phyloP scores from a whole-genome alignment of 805 yeast species.

The Wickerhamomyces kurtzmanii region DNA sequence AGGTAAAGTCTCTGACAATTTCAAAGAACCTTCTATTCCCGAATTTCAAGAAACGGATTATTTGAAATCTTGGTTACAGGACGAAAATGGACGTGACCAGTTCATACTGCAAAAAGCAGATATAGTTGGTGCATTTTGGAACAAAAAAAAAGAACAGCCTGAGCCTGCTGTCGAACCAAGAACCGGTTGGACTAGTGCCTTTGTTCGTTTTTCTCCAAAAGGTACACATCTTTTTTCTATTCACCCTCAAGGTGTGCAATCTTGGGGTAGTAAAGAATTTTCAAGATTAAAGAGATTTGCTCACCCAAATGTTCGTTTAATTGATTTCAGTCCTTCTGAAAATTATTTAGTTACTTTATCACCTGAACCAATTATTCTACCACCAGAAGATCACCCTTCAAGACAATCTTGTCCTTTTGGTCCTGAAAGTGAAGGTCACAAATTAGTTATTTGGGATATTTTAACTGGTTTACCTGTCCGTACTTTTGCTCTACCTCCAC shows the following conservation, averaged over 20 bases:
- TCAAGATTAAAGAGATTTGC: constrained; percentile 65
- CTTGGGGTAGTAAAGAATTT: constrained; percentile 90
- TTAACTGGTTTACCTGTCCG: constrained; percentile 74
- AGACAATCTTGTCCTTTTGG: constrained; percentile 72
- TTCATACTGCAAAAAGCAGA: constrained; percentile 72
- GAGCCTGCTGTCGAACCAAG: constrained; percentile 74
- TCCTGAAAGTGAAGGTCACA: constrained; percentile 84
- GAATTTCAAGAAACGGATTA: constrained; percentile 71
- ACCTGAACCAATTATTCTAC: constrained; percentile 68
- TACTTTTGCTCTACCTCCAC: constrained; percentile 84
- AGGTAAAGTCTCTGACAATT: constrained; percentile 51
- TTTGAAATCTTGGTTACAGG: constrained; percentile 86
- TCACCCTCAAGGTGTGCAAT: constrained; percentile 90
- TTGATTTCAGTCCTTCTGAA: constrained; percentile 91
- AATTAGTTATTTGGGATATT: constrained; percentile 89
- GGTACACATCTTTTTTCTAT: constrained; percentile 83
- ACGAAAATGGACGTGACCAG: constrained; percentile 85
- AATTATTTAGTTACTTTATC: constrained; percentile 85
- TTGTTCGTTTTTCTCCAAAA: constrained; percentile 84
- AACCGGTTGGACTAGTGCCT: constrained; percentile 78
- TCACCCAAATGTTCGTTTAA: constrained; percentile 82
- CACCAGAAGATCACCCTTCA: constrained; percentile 56
- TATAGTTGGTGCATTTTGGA: constrained; percentile 81
- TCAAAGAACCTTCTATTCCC: constrained; percentile 63
- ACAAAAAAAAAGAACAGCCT: constrained; percentile 59